Evolutionary conservation across 176 grass and related monocot species (phyloP).

Genomic region (Canna indica): DNA sequence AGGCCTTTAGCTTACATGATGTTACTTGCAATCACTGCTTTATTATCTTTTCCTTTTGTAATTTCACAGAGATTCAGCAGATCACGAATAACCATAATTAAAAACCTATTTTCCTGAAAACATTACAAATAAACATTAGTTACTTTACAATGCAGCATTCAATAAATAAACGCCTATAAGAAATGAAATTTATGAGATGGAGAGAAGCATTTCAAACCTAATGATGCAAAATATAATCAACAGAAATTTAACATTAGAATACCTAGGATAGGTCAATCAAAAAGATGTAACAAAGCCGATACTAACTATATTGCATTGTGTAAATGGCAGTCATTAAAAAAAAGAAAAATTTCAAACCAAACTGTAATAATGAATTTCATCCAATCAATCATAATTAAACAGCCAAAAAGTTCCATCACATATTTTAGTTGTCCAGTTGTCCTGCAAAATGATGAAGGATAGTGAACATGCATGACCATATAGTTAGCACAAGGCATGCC

Average conservation of each 20-base stretch:
- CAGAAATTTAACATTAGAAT: no score
- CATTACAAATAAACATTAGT: background rate
- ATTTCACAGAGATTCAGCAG: slow-evolving; percentile 98
- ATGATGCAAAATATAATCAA: background rate
- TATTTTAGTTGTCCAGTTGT: no score
- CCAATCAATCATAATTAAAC: background rate
- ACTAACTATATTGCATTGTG: background rate
- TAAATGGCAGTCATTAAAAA: background rate
- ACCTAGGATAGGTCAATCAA: background rate
- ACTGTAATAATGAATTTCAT: background rate
- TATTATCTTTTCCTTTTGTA: slow-evolving; percentile 97
- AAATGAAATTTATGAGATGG: background rate
- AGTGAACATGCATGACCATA: background rate
- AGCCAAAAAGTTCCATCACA: background rate
- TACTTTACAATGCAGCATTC: background rate
- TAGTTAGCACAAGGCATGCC: background rate
- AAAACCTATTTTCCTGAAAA: slow-evolving; percentile 90
- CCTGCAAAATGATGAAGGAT: background rate
- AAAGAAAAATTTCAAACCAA: background rate
- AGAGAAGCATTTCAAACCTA: background rate
- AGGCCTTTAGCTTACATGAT: slow-evolving; percentile 53
- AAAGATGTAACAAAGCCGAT: background rate
- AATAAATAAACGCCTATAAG: background rate
- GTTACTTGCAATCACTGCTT: slow-evolving; percentile 99
- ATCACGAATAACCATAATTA: slow-evolving; percentile 99